These are phyloP conservation scores for Fusarium sp. DNA, from an alignment of 2,329 filamentous ascomycete genomes.

Conservation along the genomic window DNA sequence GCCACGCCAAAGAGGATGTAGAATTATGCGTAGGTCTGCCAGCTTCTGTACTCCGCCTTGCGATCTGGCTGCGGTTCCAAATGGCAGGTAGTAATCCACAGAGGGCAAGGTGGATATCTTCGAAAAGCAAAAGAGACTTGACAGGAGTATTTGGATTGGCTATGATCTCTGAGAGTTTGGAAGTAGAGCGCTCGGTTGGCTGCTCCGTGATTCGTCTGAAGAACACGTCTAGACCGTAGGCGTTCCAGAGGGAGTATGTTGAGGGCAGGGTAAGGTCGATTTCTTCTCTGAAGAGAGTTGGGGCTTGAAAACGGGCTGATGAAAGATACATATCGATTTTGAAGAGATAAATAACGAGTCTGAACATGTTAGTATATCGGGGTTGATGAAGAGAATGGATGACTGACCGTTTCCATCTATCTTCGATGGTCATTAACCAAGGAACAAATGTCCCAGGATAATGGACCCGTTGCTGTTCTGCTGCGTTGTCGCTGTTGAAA, in stretches of 20 bases:
- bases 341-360: constrained; percentile 53
- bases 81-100: constrained; percentile 51
- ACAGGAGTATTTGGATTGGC: constrained; percentile 47
- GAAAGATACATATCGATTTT: constrained; percentile 58
- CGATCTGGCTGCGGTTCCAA: constrained; percentile 50
- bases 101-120: constrained; percentile 54
- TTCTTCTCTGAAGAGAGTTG: constrained; percentile 54
- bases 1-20: constrained; percentile 41
- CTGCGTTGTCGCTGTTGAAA: constrained; percentile 53
- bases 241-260: constrained; percentile 55
- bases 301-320: constrained; percentile 50
- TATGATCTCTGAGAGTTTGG: constrained; percentile 51
- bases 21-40: constrained; percentile 20
- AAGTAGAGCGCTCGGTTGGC: constrained; percentile 49
- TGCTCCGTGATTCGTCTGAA: constrained; percentile 53
- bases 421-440: constrained; percentile 50
- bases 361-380: constrained; percentile 25
- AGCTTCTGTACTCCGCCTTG: constrained; percentile 39
- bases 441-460: constrained; percentile 56
- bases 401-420: constrained; percentile 54
- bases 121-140: constrained; percentile 48
- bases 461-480: constrained; percentile 53
- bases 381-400: accelerated
- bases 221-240: constrained; percentile 54
- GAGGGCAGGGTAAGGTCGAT: constrained; percentile 53